These are phyloP conservation scores for Eimeria brunetti DNA, from an alignment of 169 alveolate genomes.

Conservation along the genomic window DNA sequence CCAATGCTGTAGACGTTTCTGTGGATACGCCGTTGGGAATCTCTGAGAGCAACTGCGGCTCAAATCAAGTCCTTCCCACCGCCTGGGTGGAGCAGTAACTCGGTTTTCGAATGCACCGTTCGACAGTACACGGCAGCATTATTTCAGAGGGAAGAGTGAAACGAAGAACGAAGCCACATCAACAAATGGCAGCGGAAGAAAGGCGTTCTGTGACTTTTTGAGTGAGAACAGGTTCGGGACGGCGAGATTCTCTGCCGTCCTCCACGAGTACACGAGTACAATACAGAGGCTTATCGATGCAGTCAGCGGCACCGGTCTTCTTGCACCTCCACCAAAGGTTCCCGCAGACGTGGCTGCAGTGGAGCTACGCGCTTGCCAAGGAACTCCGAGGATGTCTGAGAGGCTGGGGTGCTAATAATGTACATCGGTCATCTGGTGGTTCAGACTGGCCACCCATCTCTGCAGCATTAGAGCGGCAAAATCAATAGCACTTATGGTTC, in stretches of 20 bases:
- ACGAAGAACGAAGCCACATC: background rate
- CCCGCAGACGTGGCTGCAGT: background rate
- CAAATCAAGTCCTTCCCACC: background rate
- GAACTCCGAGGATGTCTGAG: background rate
- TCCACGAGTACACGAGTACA: background rate
- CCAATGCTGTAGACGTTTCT: background rate
- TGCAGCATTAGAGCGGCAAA: background rate
- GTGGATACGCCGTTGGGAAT: background rate
- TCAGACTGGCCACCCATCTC: background rate
- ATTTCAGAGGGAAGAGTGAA: background rate
- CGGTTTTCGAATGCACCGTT: background rate
- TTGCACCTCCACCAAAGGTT: background rate
- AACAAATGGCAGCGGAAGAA: background rate
- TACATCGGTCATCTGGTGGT: background rate
- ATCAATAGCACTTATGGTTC: background rate
- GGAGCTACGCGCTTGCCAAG: background rate
- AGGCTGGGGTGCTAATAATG: background rate
- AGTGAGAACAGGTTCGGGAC: background rate
- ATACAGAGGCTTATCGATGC: conserved; percentile 10
- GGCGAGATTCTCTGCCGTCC: background rate
- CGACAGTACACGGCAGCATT: background rate
- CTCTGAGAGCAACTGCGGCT: background rate
- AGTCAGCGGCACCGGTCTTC: background rate
- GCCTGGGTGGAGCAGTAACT: background rate
- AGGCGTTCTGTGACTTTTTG: background rate